Evolutionary conservation across 345 rosid genomes (phyloP), one percentile per base, ranked within the genome.

Genomic region (Toxicodendron radicans): DNA sequence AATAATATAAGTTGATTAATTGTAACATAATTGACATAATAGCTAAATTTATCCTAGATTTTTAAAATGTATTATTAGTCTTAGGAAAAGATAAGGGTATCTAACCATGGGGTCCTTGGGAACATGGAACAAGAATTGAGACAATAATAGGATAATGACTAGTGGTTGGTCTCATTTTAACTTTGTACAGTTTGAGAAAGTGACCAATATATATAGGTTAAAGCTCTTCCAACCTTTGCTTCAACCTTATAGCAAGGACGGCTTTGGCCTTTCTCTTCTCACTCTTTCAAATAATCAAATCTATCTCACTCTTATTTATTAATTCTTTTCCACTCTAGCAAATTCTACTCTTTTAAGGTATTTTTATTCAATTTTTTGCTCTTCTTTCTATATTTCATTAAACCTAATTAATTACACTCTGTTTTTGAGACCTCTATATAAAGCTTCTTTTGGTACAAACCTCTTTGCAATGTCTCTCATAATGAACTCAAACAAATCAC

Each of bases 401-500:
- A 60, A 6, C 3, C 20, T 23, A 2, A 54, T 54, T 18, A 54
- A 54, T 18, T 60, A 18, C 49, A 2, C 7, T 64, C 51, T 27
- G 41, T 64, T 18, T 3, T 4, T 10, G 56, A 4, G 14, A 2
- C 14, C 30, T 67, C 76, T n/a, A 73, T 78, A 76, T 62, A 79
- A 24, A 32, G 57, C 32, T 48, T 18, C 30, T 35, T 12, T 5
- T 5, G 23, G 43, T 61, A 41, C 46, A 45, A 68, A n/a, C 43
- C 53, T 3, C 21, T 61, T 21, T 33, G 27, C 23, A 51, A 69
- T 52, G 75, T 76, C 85, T 54, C 75, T 70, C 24, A 17, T 48
- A 68, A 74, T 82, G 83, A 74, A 77, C 64, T 59, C 80, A 12
- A 61, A 58, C 33, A 61, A 73, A 14, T 49, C 76, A 62, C 32